phyloP scores from a whole-genome alignment of 208 protist species.

The Leishmania gerbilli region DNA sequence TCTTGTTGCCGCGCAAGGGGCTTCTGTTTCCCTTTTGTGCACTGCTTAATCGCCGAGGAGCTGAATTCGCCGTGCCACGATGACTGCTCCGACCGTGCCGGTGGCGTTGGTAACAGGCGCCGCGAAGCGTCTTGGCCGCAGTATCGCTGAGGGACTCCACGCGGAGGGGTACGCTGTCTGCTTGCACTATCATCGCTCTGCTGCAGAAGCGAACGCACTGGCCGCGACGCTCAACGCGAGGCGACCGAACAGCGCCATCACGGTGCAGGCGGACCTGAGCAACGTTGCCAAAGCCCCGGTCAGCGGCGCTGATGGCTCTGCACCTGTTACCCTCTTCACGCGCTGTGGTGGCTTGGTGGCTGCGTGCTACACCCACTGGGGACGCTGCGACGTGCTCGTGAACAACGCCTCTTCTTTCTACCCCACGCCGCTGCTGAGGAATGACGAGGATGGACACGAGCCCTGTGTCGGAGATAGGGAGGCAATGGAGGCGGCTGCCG shows the following conservation, averaged over 20 bases:
- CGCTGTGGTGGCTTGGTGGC: constrained; percentile 49
- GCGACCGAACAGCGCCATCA: constrained; percentile 44
- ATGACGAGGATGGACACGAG: background rate
- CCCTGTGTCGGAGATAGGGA: background rate
- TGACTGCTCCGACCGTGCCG: constrained; percentile 1
- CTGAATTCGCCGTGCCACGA: background rate
- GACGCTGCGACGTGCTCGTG: constrained; percentile 80
- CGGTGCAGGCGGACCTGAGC: constrained; percentile 31
- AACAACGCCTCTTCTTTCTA: constrained; percentile 87
- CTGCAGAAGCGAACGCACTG: constrained; percentile 38
- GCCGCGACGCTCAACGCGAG: constrained; percentile 45
- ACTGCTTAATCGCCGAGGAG: background rate
- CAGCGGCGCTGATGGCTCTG: background rate
- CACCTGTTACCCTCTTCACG: constrained; percentile 15
- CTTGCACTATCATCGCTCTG: constrained; percentile 62
- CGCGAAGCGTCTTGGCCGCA: constrained; percentile 54
- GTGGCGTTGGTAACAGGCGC: constrained; percentile 70
- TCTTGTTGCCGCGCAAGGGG: background rate
- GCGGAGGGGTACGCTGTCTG: constrained; percentile 49
- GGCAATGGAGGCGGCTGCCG: constrained; percentile 26
- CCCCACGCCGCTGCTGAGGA: constrained; percentile 55
- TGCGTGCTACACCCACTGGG: constrained; percentile 54
- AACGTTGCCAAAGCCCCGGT: background rate
- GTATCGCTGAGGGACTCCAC: constrained; percentile 52
- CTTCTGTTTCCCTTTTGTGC: background rate